Base-by-base conservation (phyloP, 202 grass and related monocot species). In the Setaria italica region DNA sequence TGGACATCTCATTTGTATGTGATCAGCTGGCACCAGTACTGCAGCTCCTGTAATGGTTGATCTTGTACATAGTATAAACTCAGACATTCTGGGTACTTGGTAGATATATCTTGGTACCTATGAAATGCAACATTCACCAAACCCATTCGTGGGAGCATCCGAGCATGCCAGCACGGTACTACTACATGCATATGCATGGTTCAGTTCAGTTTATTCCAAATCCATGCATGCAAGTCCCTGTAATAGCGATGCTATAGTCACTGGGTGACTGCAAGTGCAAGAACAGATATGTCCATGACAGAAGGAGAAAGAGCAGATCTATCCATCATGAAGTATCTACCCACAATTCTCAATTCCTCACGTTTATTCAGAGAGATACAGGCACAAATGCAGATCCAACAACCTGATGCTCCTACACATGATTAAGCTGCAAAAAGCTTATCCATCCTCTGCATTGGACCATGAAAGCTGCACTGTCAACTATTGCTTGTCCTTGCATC, bases 351-450 rank as follows among this genome's bases (percentile, higher is more conserved):
- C 29, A 73, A 5, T 56, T 20, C 15, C 49, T 8, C 87, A 84
- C 68, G 81, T 88, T 89, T 85, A 45, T 85, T 62, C 75, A 39
- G 50, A 59, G 70, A 74, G 29, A 34, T 9, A 35, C 29, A 0
- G 41, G 53, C 68, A 67, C 15, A 21, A 25, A 65, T 65, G 73
- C 78, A 49, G 35, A 88, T 88, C 57, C 48, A 84, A 65, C 86
- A 65, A 79, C 67, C 10, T 53, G 43, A 3, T 56, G 21, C 53
- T 60, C 62, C 71, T 30, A 68, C 16, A 12, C 43, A 57, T 67
- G 4, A 53, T 74, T 74, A 59, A 73, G 58, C 58, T 50, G 80
- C 16, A 42, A 49, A 49, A 79, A 79, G 19, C 21, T 79, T 84
- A 79, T 74, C 63, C 87, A 84, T 67, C 79, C 72, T 73, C 57